Base-by-base conservation (phyloP, 2,329 filamentous ascomycete genomes). In the Epichloe typhina region DNA sequence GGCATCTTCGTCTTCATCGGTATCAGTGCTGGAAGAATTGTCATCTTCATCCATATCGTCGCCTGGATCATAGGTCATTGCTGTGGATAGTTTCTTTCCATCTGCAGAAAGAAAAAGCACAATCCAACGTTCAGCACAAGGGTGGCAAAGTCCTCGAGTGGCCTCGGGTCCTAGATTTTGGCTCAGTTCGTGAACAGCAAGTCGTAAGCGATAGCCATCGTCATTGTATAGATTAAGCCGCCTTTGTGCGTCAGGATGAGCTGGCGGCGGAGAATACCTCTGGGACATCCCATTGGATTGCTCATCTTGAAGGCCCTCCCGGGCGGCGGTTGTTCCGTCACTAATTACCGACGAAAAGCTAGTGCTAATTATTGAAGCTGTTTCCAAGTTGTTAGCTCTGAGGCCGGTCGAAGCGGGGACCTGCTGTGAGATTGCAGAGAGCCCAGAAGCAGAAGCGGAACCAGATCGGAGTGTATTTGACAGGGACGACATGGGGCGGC, bases 41-140 rank as follows among this genome's bases (percentile, higher is more conserved):
- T 78, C 76, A 35, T 87, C 82, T 15, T 86, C 82, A 33, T 84
- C 82, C 2, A 72, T 66, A 38, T 85, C 79, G 44, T 83, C 77
- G 54, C 84, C 80, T 1, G 76, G 75, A 53, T 81, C 86, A 64
- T 86, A 88, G 38, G 75, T 81, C 83, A 88, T 86, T 44, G 83
- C 76, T 3, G 82, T 77, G 7, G 82, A 83, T 40, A 94, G 70
- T 48, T 74, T 74, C 59, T 80, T 82, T 35, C 87, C 86, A 63
- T 89, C 82, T 1, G 80, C 69, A 0, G 85, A 85, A 51, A 94
- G 79, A 59, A 90, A 91, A 8, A 94, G 70, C 6, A 93, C 83
- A 4, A 85, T 79, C 88, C 88, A 95, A 51, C 83, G 76, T 66
- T 94, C 88, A 1, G 84, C 83, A 54, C 86, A 91, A 8, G 88